phyloP scores from a whole-genome alignment of 108 stramenopile species.

The Pseudonitzschia multiseries region DNA sequence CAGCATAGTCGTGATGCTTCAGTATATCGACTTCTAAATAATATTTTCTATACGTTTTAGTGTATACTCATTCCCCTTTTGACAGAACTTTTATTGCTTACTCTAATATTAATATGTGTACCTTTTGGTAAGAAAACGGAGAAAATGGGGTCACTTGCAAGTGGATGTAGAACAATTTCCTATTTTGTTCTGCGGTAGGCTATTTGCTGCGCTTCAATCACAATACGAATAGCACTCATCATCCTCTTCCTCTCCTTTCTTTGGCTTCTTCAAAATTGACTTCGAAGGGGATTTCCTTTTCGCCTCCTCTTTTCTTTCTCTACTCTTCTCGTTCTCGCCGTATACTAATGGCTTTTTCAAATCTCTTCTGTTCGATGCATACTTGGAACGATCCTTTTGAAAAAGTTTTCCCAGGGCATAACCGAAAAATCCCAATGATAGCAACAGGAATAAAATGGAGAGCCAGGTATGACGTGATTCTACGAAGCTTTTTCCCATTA shows the following conservation, averaged over 20 bases:
- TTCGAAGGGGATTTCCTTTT: not conserved
- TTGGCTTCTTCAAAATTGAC: not conserved
- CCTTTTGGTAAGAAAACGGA: no score
- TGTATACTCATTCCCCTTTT: no score
- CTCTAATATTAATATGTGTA: no score
- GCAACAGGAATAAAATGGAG: conserved; percentile 2
- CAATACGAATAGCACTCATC: not conserved
- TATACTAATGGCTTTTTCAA: conserved; percentile 13
- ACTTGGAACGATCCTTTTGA: conserved; percentile 7
- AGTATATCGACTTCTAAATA: no score
- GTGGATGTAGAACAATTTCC: not conserved
- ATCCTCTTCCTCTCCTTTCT: not conserved
- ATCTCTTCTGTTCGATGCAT: not conserved
- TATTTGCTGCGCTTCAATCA: not conserved
- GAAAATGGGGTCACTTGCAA: no score
- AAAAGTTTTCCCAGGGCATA: not conserved
- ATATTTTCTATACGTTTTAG: no score
- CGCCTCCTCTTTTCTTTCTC: not conserved
- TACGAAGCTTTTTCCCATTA: conserved; percentile 1
- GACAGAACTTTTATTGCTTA: no score
- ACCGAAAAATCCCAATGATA: not conserved
- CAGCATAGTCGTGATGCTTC: no score
- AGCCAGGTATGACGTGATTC: not conserved
- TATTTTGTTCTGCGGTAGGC: not conserved
- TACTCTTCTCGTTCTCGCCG: not conserved